Base-by-base conservation (phyloP, 73 alveolate species). In the Tetrahymena thermophila region DNA sequence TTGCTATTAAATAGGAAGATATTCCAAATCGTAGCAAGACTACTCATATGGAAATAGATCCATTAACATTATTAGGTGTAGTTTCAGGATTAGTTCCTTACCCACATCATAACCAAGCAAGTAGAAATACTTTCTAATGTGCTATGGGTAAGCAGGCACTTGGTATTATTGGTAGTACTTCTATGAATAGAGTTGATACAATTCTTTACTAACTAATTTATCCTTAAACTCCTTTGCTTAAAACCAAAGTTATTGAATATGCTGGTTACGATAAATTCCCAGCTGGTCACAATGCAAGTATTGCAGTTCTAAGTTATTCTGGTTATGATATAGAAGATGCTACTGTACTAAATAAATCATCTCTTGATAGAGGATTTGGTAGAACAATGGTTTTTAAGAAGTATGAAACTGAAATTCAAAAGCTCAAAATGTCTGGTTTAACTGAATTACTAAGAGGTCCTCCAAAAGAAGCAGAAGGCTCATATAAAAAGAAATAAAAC, bases 291-390 rank as follows among this genome's bases (percentile, higher is more conserved):
- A 99, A 99, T 96, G 99, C 99, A 3, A 97, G 99, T 21, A 99
- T 99, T 56, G 99, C 99, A 16, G 99, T 99, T 25, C 99, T 99
- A 99, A 97, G 99, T 97, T 97, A 97, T 98, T 98, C 99, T 35
- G 99, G 99, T 58, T 99, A 99, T 94, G 99, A 99, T 97, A 99
- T 99, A 50, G 99, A 99, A 98, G 99, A 99, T 94, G 99, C 99
- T 15, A 93, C 98, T 56, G 97, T 99, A 85, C 93, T 99, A 97
- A 99, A 99, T 96, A 97, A 98, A 56, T 98, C 99, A 35, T 98
- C 99, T 1, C 96, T 99, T 42, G 99, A 99, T 97, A 98, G 99
- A 95, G 99, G 99, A 31, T 99, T 98, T 95, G 99, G 99, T 6
- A 94, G 99, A 93, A 96, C 98, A 10, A 96, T 98, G 98, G 95